phyloP scores from a whole-genome alignment of 1,284 basidiomycete species.

The Naganishia sp. region DNA sequence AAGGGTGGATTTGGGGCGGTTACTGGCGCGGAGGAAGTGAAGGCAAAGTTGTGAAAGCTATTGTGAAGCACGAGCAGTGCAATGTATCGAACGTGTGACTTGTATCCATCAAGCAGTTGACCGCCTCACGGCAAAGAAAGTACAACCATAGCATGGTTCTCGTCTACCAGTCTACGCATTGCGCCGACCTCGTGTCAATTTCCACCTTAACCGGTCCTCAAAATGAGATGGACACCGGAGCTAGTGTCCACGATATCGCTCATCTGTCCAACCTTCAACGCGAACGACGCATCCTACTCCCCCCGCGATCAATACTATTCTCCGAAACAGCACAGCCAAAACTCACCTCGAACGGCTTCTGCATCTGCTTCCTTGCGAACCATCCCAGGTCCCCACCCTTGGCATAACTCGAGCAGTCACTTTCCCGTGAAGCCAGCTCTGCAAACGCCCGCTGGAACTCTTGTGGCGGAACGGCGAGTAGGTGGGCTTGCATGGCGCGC shows the following conservation, averaged over 20 bases:
- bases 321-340: not conserved
- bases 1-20: slow-evolving; percentile 25
- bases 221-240: slow-evolving; percentile 92
- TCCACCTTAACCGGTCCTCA: slow-evolving; percentile 67
- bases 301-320: not conserved
- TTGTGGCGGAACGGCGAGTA: slow-evolving; percentile 49
- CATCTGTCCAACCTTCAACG: slow-evolving; percentile 76
- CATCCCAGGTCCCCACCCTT: slow-evolving; percentile 81
- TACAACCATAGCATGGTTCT: no score
- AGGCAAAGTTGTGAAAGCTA: slow-evolving; percentile 14
- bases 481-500: slow-evolving; percentile 57
- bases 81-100: not conserved
- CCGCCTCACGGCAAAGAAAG: no score
- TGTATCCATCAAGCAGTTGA: not conserved
- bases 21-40: slow-evolving; percentile 19
- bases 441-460: slow-evolving; percentile 67
- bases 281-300: slow-evolving; percentile 72
- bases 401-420: slow-evolving; percentile 82
- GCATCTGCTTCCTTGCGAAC: slow-evolving; percentile 90
- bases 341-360: slow-evolving; percentile 83
- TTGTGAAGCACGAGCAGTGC: not conserved
- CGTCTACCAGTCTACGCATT: not conserved
- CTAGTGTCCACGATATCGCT: slow-evolving; percentile 87
- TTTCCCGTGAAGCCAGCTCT: slow-evolving; percentile 70
- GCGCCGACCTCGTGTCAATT: not conserved